These are phyloP conservation scores for Suillus subalutaceus DNA, from an alignment of 768 basidiomycete genomes.

Conservation along the genomic window DNA sequence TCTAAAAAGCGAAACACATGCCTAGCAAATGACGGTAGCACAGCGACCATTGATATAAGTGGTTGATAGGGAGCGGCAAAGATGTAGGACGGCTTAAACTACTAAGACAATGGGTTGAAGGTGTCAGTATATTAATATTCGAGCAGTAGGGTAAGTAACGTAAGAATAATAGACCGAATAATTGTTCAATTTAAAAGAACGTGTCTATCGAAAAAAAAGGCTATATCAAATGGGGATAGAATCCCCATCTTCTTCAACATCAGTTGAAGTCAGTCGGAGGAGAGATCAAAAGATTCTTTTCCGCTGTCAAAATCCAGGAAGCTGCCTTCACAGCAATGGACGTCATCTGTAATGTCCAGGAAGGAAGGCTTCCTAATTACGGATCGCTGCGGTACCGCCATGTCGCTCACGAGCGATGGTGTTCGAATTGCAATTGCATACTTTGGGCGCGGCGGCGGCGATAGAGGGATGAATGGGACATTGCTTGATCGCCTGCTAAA, in stretches of 20 bases:
- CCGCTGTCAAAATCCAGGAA: conserved; percentile 44
- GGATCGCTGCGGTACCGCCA: conserved; percentile 48
- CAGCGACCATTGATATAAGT: not conserved
- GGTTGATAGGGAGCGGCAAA: not conserved
- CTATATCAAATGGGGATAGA: not conserved
- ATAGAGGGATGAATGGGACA: conserved; percentile 37
- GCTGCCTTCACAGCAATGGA: conserved; percentile 33
- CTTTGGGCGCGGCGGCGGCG: conserved; percentile 36
- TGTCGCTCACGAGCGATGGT: conserved; percentile 31
- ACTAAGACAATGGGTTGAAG: conserved; percentile 20
- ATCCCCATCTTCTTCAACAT: conserved; percentile 42
- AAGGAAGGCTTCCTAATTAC: conserved; percentile 74
- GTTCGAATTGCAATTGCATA: not conserved
- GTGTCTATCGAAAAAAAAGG: conserved; percentile 6
- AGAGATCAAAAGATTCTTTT: conserved; percentile 43
- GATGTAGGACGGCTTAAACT: conserved; percentile 12
- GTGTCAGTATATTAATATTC: conserved; percentile 10
- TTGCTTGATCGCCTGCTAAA: conserved; percentile 26
- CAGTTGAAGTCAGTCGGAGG: conserved; percentile 33
- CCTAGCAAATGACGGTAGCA: not conserved
- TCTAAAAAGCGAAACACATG: not conserved
- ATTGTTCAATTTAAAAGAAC: conserved; percentile 13
- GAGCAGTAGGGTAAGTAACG: conserved; percentile 8
- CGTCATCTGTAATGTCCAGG: conserved; percentile 58
- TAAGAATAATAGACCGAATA: conserved; percentile 22